Evolutionary conservation across 2,329 filamentous ascomycete species (phyloP), one percentile per base, ranked within the genome.

Genomic region (Arthrobotrys pseudoclavata): DNA sequence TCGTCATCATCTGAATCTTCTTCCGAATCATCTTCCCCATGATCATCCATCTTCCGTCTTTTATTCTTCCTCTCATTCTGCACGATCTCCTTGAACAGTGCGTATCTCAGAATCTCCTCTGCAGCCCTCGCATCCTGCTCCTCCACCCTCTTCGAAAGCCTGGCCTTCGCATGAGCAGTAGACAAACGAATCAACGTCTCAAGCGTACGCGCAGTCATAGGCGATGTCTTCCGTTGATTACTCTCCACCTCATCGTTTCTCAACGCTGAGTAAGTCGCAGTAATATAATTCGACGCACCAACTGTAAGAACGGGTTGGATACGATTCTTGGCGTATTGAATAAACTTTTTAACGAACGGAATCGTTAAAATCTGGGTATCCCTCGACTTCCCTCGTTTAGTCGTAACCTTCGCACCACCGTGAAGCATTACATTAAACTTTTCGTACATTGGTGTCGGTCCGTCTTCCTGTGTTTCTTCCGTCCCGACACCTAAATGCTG

Each of bases 321-420:
- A 82, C 96, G 88, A 40, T 89, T 92, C 86, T 99, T 99, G 80
- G 96, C 94, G 84, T 99, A 99, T 83, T 99, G 96, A 53, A 99
- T 96, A 84, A 97, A 99, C 85, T 99, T 99, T 86, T 99, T 99
- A 87, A 99, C 94, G 85, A 99, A 99, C 0, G 94, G 92, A 77
- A 99, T 97, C 85, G 92, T 97, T 67, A 99, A 86, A 13, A 99
- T 92, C 83, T 97, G 94, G 4, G 92, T 89, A 80, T 91, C 91
- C 84, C 92, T 92, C 81, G 89, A 89, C 26, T 91, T 86, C 10
- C 92, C 92, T 45, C 93, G 89, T 42, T 75, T 75, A 12, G 90
- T 87, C 3, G 91, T 93, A 15, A 93, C 85, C 5, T 90, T 93
- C 55, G 97, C 93, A 77, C 96, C 96, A 9, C 94, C 92, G 83